Conservation (phyloP, 192 early-diverging fungal genomes). For the Coemansia sp. region DNA sequence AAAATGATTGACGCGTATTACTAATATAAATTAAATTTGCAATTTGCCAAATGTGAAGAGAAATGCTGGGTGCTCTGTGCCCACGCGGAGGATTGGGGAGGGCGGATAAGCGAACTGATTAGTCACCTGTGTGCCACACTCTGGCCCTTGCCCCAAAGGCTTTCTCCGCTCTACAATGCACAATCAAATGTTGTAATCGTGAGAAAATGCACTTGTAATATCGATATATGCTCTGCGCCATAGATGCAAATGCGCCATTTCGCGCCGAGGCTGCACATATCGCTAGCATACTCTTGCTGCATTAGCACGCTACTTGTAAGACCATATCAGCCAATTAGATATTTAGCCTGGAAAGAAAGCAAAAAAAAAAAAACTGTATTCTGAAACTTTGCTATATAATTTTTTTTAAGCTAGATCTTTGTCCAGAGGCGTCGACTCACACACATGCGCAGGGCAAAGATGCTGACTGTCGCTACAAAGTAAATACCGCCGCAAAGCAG, state of each 20-base stretch:
- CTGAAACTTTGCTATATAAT: neutral
- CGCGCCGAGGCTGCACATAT: too few relatives aligned
- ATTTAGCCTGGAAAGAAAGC: too few relatives aligned
- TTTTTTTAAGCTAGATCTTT: conserved; percentile 26
- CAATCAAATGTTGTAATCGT: neutral
- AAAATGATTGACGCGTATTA: neutral
- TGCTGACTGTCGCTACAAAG: conserved; percentile 52
- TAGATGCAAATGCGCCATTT: too few relatives aligned
- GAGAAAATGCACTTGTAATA: neutral
- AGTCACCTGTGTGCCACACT: conserved; percentile 1
- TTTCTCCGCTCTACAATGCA: neutral
- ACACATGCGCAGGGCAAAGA: conserved; percentile 51
- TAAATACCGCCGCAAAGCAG: conserved; percentile 53
- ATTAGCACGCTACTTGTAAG: too few relatives aligned
- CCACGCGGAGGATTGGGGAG: too few relatives aligned
- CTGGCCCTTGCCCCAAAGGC: too few relatives aligned
- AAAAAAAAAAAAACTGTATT: neutral
- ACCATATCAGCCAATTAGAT: too few relatives aligned
- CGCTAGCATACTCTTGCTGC: too few relatives aligned
- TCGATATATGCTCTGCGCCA: neutral
- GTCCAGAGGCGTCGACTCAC: conserved; percentile 44
- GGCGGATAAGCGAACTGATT: neutral
- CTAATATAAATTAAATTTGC: neutral
- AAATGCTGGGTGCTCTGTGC: neutral
- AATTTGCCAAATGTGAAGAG: neutral